Conservation (phyloP, 2,329 filamentous ascomycete genomes). For the Hypoxylon sp. region DNA sequence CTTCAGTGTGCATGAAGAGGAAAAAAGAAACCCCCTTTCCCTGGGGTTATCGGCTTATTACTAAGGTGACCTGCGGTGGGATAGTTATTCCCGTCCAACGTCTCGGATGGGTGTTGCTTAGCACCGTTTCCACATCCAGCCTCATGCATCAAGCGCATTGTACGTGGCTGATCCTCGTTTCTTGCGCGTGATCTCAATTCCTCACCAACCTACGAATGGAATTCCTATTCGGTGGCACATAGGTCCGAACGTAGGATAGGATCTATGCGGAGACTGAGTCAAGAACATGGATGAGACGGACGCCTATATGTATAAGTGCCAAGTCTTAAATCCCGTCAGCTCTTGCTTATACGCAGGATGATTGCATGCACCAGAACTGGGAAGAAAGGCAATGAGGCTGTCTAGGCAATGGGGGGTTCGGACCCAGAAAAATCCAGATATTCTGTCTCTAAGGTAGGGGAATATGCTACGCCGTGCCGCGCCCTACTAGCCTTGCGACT, state of each 20-base stretch:
- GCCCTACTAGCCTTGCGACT: constrained; percentile 29
- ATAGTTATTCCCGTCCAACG: not conserved
- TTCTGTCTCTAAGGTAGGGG: constrained; percentile 8
- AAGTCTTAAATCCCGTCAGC: constrained; percentile 28
- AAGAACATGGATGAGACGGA: not conserved
- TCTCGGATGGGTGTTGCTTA: constrained; percentile 4
- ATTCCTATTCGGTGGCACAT: constrained; percentile 31
- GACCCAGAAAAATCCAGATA: constrained; percentile 26
- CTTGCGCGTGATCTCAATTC: constrained; percentile 14
- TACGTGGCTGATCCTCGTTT: constrained; percentile 38
- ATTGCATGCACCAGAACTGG: constrained; percentile 19
- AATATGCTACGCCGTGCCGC: constrained; percentile 23
- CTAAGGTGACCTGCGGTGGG: not conserved
- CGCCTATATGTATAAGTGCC: constrained; percentile 29
- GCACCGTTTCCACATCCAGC: constrained; percentile 34
- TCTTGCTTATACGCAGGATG: constrained; percentile 23
- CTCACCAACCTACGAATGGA: not conserved
- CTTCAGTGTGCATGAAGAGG: constrained; percentile 34
- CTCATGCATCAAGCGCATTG: constrained; percentile 30
- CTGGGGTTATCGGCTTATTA: constrained; percentile 3
- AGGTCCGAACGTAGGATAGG: constrained; percentile 17
- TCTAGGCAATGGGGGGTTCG: constrained; percentile 12
- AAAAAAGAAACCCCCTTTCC: constrained; percentile 1
- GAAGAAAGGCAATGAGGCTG: constrained; percentile 17
- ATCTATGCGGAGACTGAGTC: constrained; percentile 12